Evolutionary conservation across 805 yeast genomes (phyloP), one percentile per base, ranked within the genome.

Genomic region (Teunomyces gatunensis): DNA sequence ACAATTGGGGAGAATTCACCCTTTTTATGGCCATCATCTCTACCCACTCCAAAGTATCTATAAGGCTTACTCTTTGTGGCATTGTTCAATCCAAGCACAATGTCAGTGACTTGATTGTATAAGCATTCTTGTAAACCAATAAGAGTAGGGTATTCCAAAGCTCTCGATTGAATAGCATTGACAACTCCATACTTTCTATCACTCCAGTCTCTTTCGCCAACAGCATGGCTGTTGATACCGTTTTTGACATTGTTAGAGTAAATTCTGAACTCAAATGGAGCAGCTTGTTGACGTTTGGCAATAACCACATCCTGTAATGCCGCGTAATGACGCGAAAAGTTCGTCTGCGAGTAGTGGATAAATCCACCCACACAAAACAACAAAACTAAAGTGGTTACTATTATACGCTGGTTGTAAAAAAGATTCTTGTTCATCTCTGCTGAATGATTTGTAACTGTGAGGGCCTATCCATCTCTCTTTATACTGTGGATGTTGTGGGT

Each of bases 1-100:
- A 75, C 57, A 9, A 81, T 64, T 1, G 84, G 82, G 4, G 79
- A 64, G 49, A 65, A 79, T 53, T 81, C 86, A 11, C 85, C 84
- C 4, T 56, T 60, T 13, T 59, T 59, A 9, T 56, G 56, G 7
- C 85, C 85, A 55, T 80, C 84, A 44, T 72, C 78, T 55, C 85
- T 65, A 1, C 84, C 84, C 34, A 72, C 71, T 42, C 80, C 81
- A 43, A 51, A 63, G 46, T 59, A 55, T 2, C 64, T 55, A 77
- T 80, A 81, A 4, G 44, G 44, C 6, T 23, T 39, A 25, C 28
- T 5, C n/a, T 20, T 9, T 9, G 42, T 27, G 9, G 28, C 46
- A 17, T 36, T 15, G 25, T 69, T 54, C 5, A 81, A 55, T 46
- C 79, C 83, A 13, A 58, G n/a, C 9, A 54, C 29, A 20, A 63